Conservation (phyloP, 441 rosid genomes). For the Populus hybrid region DNA sequence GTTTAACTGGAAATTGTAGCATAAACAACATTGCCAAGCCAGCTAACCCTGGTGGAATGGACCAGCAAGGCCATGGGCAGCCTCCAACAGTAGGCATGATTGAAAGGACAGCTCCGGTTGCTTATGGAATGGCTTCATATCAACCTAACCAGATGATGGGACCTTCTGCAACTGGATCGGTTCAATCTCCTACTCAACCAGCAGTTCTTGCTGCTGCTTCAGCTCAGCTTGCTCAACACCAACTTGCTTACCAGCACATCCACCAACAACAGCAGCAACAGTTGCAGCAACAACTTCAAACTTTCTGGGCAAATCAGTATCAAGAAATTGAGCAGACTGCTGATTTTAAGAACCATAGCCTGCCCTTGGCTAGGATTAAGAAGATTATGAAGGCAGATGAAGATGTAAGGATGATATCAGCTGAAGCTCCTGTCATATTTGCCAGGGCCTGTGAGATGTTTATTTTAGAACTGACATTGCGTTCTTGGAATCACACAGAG, state of each 20-base stretch:
- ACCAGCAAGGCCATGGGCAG: slow-evolving; percentile 17
- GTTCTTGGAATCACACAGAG: slow-evolving; percentile 46
- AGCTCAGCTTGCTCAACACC: slow-evolving; percentile 19
- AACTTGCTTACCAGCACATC: slow-evolving; percentile 26
- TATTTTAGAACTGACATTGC: slow-evolving; percentile 36
- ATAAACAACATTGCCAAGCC: not conserved
- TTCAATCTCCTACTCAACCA: slow-evolving; percentile 13
- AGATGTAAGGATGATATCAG: slow-evolving; percentile 50
- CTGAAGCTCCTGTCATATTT: slow-evolving; percentile 43
- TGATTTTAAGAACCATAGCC: slow-evolving; percentile 37
- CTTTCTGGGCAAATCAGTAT: slow-evolving; percentile 40
- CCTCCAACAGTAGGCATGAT: slow-evolving; percentile 1
- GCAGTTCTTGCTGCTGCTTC: slow-evolving; percentile 5
- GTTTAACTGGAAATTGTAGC: not conserved
- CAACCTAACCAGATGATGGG: slow-evolving; percentile 24
- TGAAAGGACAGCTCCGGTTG: slow-evolving; percentile 10
- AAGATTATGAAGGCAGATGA: slow-evolving; percentile 50
- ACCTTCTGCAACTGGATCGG: slow-evolving; percentile 7
- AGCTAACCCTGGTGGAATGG: not conserved
- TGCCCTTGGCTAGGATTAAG: slow-evolving; percentile 28
- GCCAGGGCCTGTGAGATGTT: slow-evolving; percentile 49
- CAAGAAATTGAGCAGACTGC: slow-evolving; percentile 38
- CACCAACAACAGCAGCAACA: slow-evolving; percentile 30
- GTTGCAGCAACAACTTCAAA: slow-evolving; percentile 40
- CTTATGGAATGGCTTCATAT: slow-evolving; percentile 14